phyloP scores from a whole-genome alignment of 2,329 filamentous ascomycete genomes.

The Akanthomyces dipterigenus region DNA sequence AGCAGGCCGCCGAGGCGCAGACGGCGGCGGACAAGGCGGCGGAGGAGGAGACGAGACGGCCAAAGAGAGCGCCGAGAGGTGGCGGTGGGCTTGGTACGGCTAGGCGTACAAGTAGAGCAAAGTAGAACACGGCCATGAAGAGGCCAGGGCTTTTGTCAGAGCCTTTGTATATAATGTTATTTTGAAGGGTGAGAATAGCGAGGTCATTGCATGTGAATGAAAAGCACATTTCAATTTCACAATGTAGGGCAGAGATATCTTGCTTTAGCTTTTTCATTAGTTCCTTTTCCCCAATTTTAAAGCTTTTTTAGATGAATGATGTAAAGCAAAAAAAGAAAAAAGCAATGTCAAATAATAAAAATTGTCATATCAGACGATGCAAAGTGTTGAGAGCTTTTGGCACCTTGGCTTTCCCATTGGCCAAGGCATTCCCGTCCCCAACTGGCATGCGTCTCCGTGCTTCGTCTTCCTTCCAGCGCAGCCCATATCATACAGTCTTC shows the following conservation, averaged over 20 bases:
- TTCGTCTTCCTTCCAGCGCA: background rate
- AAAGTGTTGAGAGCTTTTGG: too few species aligned
- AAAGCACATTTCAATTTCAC: background rate
- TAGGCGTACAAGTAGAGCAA: slow-evolving; percentile 1
- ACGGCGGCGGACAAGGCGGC: slow-evolving; percentile 14
- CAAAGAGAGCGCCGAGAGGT: slow-evolving; percentile 18
- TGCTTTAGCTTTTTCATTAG: background rate
- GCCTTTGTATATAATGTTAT: slow-evolving; percentile 2
- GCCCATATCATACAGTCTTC: slow-evolving; percentile 8
- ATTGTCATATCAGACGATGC: background rate
- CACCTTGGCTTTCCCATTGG: background rate
- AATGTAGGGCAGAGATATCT: background rate
- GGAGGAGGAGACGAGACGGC: slow-evolving; percentile 22
- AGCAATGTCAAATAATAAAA: background rate
- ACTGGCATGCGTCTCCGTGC: background rate
- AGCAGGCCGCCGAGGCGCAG: slow-evolving; percentile 13
- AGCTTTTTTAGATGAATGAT: background rate
- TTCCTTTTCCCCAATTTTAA: background rate
- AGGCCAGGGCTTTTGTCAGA: too few species aligned
- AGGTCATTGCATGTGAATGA: background rate
- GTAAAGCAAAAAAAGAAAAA: slow-evolving; percentile 9
- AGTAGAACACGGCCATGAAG: slow-evolving; percentile 5
- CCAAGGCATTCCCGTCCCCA: background rate
- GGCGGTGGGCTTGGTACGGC: slow-evolving; percentile 11
- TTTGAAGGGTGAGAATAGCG: background rate